phyloP scores from a whole-genome alignment of 2,329 filamentous ascomycete species.

The Neocatenulostroma microsporum region DNA sequence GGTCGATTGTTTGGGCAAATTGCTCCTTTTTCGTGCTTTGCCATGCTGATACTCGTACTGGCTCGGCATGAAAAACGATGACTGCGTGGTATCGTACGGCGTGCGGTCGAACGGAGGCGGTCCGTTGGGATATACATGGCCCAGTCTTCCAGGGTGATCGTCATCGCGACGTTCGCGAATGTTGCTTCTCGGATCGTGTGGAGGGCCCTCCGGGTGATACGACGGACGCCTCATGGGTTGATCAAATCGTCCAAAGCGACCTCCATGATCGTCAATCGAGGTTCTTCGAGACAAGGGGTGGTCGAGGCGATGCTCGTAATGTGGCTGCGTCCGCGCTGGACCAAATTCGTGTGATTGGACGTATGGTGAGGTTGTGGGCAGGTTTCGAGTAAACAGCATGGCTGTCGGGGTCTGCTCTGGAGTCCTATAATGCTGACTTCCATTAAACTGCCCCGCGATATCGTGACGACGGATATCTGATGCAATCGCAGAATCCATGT shows the following conservation, averaged over 20 bases:
- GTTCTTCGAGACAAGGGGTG: too few relatives aligned
- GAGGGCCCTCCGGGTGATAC: too few relatives aligned
- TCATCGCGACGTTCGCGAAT: background rate
- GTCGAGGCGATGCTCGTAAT: too few relatives aligned
- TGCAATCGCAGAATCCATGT: too few relatives aligned
- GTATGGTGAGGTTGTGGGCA: too few relatives aligned
- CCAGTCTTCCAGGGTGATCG: conserved; percentile 1
- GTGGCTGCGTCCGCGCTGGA: too few relatives aligned
- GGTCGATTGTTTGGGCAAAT: conserved; percentile 32
- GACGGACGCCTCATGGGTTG: too few relatives aligned
- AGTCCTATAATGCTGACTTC: conserved; percentile 1
- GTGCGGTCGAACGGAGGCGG: conserved; percentile 10
- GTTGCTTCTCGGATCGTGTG: background rate
- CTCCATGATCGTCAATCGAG: too few relatives aligned
- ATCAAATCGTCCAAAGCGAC: too few relatives aligned
- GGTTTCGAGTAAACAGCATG: background rate
- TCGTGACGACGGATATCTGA: too few relatives aligned
- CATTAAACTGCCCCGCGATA: too few relatives aligned
- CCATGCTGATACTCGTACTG: conserved; percentile 31
- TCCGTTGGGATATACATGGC: conserved; percentile 8
- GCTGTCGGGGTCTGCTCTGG: conserved; percentile 5
- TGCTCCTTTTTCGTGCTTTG: conserved; percentile 31
- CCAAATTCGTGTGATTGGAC: too few relatives aligned
- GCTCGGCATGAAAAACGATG: conserved; percentile 26
- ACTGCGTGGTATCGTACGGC: conserved; percentile 15